Conservation (phyloP, 2,329 filamentous ascomycete genomes). For the Lizonia empirigonia region DNA sequence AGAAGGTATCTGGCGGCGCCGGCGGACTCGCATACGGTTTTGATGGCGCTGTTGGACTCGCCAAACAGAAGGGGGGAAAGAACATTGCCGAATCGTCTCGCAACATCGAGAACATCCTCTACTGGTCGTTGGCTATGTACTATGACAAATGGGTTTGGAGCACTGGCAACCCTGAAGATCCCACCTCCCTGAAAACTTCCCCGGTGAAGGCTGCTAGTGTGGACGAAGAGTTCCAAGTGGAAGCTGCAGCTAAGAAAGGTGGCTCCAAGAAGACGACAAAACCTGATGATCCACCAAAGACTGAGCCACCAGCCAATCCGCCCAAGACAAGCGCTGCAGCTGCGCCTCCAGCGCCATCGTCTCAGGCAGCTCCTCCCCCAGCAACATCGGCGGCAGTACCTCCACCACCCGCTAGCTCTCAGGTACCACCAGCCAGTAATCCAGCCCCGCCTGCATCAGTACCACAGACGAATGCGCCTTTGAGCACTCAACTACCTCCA, state of each 20-base stretch:
- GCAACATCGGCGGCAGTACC: neutral
- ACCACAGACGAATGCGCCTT: neutral
- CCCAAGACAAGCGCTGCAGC: constrained; percentile 8
- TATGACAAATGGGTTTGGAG: constrained; percentile 17
- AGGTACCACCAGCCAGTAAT: neutral
- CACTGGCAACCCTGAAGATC: constrained; percentile 14
- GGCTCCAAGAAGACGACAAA: constrained; percentile 4
- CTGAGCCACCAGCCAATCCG: neutral
- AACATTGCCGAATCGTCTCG: constrained; percentile 9
- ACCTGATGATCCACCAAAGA: constrained; percentile 1
- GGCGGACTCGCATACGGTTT: constrained; percentile 6
- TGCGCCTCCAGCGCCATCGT: neutral
- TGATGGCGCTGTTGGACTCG: constrained; percentile 8
- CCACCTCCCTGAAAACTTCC: neutral
- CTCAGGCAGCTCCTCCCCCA: neutral
- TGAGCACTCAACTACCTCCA: neutral
- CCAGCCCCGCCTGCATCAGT: neutral
- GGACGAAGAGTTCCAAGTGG: constrained; percentile 1
- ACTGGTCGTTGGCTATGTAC: constrained; percentile 18
- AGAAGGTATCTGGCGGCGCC: constrained; percentile 7
- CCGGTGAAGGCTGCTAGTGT: neutral
- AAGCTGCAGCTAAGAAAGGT: constrained; percentile 5
- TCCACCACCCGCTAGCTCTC: neutral
- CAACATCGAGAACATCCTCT: constrained; percentile 19
- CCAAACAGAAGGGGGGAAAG: constrained; percentile 12